phyloP scores from a whole-genome alignment of 148 eudicot genomes.

The Dianthus caryophyllus region DNA sequence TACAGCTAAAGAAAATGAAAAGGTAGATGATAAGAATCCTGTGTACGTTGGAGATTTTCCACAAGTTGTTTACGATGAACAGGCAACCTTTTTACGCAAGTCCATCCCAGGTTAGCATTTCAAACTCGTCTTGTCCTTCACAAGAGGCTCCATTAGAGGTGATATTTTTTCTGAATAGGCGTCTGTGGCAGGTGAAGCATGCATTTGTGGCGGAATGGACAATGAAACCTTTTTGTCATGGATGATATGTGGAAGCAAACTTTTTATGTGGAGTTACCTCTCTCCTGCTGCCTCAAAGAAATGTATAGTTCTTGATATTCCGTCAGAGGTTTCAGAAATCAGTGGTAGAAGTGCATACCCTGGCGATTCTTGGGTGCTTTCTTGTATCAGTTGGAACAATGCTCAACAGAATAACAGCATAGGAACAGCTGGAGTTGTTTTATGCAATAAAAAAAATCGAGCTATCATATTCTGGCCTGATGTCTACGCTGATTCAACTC shows the following conservation, averaged over 20 bases:
- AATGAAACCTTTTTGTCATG: slow-evolving; percentile 76
- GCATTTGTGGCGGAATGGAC: slow-evolving; percentile 84
- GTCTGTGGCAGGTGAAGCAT: slow-evolving; percentile 48
- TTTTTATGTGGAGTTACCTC: slow-evolving; percentile 77
- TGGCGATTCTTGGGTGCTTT: slow-evolving; percentile 59
- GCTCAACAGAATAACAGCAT: slow-evolving; percentile 26
- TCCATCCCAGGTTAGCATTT: slow-evolving; percentile 49
- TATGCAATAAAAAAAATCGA: slow-evolving; percentile 60
- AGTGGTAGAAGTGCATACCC: slow-evolving; percentile 32
- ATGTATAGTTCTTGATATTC: slow-evolving; percentile 70
- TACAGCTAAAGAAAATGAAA: slow-evolving; percentile 51
- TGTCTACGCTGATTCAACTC: slow-evolving; percentile 41
- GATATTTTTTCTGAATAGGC: not conserved
- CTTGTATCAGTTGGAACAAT: slow-evolving; percentile 56
- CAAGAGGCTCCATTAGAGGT: slow-evolving; percentile 1
- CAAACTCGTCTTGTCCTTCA: not conserved
- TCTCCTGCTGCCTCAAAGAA: slow-evolving; percentile 70
- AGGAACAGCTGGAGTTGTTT: slow-evolving; percentile 55
- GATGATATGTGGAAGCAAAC: slow-evolving; percentile 67
- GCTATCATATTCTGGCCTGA: slow-evolving; percentile 76
- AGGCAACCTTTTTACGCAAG: slow-evolving; percentile 41
- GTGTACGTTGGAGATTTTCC: slow-evolving; percentile 91
- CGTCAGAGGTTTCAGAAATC: slow-evolving; percentile 33
- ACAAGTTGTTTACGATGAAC: slow-evolving; percentile 77
- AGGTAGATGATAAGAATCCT: slow-evolving; percentile 51